These are phyloP conservation scores for Gymnopilus junonius DNA, from an alignment of 768 basidiomycete genomes.

Conservation along the genomic window DNA sequence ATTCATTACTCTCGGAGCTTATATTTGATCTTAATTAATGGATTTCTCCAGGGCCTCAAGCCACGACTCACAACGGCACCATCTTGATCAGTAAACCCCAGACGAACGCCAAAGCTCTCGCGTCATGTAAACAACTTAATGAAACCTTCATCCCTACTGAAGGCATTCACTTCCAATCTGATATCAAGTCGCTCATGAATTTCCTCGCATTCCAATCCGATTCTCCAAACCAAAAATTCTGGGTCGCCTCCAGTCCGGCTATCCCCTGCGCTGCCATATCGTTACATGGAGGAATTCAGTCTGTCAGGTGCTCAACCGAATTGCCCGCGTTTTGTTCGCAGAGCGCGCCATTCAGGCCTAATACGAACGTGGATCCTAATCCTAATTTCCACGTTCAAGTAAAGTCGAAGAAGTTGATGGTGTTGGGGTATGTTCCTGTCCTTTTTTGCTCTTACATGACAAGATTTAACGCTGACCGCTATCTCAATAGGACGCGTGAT, in stretches of 20 bases:
- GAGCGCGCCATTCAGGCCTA: slow-evolving; percentile 31
- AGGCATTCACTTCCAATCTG: slow-evolving; percentile 23
- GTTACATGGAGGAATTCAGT: slow-evolving; percentile 13
- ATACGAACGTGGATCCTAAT: slow-evolving; percentile 26
- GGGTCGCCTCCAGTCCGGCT: slow-evolving; percentile 18
- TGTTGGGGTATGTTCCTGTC: slow-evolving; percentile 26
- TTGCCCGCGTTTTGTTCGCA: slow-evolving; percentile 34
- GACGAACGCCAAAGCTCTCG: slow-evolving; percentile 18
- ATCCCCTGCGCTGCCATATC: slow-evolving; percentile 22
- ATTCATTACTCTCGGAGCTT: background rate
- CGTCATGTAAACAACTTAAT: slow-evolving; percentile 23
- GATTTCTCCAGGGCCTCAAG: slow-evolving; percentile 22
- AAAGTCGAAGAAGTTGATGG: slow-evolving; percentile 23
- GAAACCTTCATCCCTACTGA: slow-evolving; percentile 23
- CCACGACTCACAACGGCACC: slow-evolving; percentile 23
- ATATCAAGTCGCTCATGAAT: slow-evolving; percentile 18
- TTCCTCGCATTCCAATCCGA: slow-evolving; percentile 18
- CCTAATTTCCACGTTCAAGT: slow-evolving; percentile 30
- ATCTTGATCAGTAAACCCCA: slow-evolving; percentile 18
- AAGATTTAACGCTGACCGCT: background rate
- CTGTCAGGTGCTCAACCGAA: slow-evolving; percentile 19
- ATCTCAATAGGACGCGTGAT: slow-evolving; percentile 44
- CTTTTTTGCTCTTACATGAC: background rate
- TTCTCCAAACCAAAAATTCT: slow-evolving; percentile 16
- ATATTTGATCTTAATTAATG: background rate